Evolutionary conservation across 805 yeast species (phyloP), one percentile per base, ranked within the genome.

Genomic region (Candida adriatica): DNA sequence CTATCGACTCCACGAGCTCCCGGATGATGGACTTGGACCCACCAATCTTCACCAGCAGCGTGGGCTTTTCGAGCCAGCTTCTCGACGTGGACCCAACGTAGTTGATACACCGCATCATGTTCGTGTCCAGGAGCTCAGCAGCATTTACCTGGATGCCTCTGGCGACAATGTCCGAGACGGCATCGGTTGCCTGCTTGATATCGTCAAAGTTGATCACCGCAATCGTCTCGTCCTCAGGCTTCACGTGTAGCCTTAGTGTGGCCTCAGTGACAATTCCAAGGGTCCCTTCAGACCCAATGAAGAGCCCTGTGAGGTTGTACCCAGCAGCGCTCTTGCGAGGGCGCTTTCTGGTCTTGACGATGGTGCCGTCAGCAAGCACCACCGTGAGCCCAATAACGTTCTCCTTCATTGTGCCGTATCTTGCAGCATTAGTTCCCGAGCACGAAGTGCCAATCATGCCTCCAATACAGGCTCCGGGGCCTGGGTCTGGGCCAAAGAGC

Each of bases 241-340:
- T 70, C 13, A 76, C 81, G 42, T 79, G 76, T 28, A 82, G 58
- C 46, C 74, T 79, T 29, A 82, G 60, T 0, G 90, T 81, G 3
- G 83, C 84, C 45, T 82, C 88, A 3, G 87, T 82, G 18, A 82
- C 74, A 13, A 83, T 66, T 3, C 92, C 94, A 33, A 83, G 55
- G 0, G 94, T 82, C 6, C 94, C 92, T 46, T 83, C 92, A 26
- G 80, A 67, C 1, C 94, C 92, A 31, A 78, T 62, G 49, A 82
- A 79, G 37, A 82, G 54, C n/a, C 80, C 78, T 29, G 82, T 83
- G 51, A 82, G 61, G 46, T 80, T 81, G 50, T 82, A 82, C 9
- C 94, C 94, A 7, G 90, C 88, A 40, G 83, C 68, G 2, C 87
- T 71, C 45, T 83, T 82, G 46, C 83, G 67, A 4, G 92, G 88